Evolutionary conservation across 306 rosid species (phyloP), one percentile per base, ranked within the genome.

Genomic region (Styphnolobium japonicum): DNA sequence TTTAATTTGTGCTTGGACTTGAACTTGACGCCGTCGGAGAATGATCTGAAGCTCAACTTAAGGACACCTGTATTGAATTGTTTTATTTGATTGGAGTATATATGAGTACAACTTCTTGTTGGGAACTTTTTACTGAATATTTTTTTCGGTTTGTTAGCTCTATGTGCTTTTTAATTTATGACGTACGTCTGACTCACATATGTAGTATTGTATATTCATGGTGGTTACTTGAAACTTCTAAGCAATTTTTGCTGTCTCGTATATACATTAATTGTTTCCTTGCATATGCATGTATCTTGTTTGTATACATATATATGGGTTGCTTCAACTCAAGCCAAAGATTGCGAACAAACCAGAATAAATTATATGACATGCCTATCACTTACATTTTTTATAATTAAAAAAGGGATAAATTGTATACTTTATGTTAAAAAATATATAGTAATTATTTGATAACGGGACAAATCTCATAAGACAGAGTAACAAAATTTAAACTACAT

Each of bases 11-110:
- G 82, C 65, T 71, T 86, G 73, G 92, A 89, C 49, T 71, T 87
- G 88, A 90, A 87, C 75, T 33, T 90, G 71, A 69, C 82, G 23
- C 87, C 89, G 6, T 21, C 36, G 19, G 89, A 85, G 42, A 82
- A 73, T 56, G 88, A 87, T 78, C 70, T 88, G 16, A 77, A 84
- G 66, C 76, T 82, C 75, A 76, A 67, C 52, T 80, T 87, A 72
- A 80, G 71, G 25, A 84, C 80, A 23, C 71, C 81, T 0, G 79
- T 66, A 16, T 36, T 62, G 29, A 10, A 58, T n/a, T 33, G 19
- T 29, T 49, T 64, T 19, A 55, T 61, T 67, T 84, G 76, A 81
- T 48, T 61, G 27, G 40, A 36, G 11, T 3, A 60, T 64, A 25
- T 51, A 62, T 62, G 9, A 23, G 33, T 19, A 14, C 21, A 46